phyloP scores from a whole-genome alignment of 2,329 filamentous ascomycete species.

The Sphaerulina musiva region DNA sequence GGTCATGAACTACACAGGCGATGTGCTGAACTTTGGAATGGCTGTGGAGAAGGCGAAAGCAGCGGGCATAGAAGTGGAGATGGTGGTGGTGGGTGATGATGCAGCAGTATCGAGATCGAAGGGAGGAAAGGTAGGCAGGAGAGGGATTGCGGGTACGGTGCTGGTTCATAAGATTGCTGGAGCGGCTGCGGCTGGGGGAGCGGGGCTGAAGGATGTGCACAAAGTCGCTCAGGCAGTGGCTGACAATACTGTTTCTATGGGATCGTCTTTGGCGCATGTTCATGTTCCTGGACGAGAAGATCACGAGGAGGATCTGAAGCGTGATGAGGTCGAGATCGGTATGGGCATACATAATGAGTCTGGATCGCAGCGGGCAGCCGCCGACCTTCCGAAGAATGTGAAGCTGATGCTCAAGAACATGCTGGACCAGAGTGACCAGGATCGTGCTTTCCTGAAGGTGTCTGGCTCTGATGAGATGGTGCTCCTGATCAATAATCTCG shows the following conservation, averaged over 20 bases:
- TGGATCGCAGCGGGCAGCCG: constrained; percentile 38
- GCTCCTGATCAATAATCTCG: constrained; percentile 68
- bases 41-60: constrained; percentile 87
- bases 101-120: constrained; percentile 76
- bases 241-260: constrained; percentile 75
- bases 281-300: constrained; percentile 73
- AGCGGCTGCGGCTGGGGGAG: constrained; percentile 66
- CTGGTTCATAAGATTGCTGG: constrained; percentile 87
- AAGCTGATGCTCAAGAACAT: constrained; percentile 60
- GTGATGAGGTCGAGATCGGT: constrained; percentile 59
- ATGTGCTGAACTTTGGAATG: constrained; percentile 85
- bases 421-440: constrained; percentile 56
- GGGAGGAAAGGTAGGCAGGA: constrained; percentile 83
- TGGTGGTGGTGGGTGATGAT: constrained; percentile 89
- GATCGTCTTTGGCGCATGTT: constrained; percentile 81
- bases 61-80: constrained; percentile 68
- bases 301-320: constrained; percentile 52
- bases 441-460: constrained; percentile 63
- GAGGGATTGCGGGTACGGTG: constrained; percentile 87
- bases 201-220: constrained; percentile 61
- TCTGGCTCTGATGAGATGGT: constrained; percentile 57
- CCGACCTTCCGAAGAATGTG: constrained; percentile 40
- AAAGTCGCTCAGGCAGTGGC: constrained; percentile 64
- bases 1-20: constrained; percentile 67
- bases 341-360: constrained; percentile 67